Evolutionary conservation across 495 filamentous ascomycete species (phyloP).

Genomic region (Diplogelasinospora grovesii): DNA sequence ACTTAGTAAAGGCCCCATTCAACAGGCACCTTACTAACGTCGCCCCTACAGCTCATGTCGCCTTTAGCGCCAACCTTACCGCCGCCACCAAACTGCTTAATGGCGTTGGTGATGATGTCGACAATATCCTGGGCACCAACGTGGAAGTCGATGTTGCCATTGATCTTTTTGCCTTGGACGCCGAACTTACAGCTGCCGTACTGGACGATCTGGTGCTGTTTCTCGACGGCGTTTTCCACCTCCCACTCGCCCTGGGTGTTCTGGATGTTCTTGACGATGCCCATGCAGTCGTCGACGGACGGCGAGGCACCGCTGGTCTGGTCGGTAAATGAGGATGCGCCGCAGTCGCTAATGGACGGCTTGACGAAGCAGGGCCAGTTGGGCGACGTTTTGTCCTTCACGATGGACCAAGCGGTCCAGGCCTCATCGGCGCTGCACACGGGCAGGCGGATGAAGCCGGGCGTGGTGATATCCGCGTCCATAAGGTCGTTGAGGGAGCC

Average conservation of each 20-base stretch:
- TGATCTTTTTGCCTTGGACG: conserved; percentile 1
- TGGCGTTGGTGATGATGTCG: conserved; percentile 20
- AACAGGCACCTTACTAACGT: conserved; percentile 6
- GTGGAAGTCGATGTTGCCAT: conserved; percentile 11
- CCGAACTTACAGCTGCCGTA: conserved; percentile 11
- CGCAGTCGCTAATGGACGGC: conserved; percentile 17
- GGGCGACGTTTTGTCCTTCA: conserved; percentile 1
- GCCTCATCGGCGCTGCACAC: conserved; percentile 24
- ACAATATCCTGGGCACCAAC: conserved; percentile 24
- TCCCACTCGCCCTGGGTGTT: conserved; percentile 4
- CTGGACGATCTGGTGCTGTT: conserved; percentile 11
- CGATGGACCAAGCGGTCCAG: conserved; percentile 13
- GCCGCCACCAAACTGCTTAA: conserved; percentile 12
- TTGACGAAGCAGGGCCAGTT: conserved; percentile 25
- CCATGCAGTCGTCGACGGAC: conserved; percentile 20
- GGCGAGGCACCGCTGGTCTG: conserved; percentile 26
- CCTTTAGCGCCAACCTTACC: conserved; percentile 26
- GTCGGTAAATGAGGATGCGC: conserved; percentile 21
- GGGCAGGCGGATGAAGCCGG: conserved; percentile 27
- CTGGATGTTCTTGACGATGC: conserved; percentile 30
- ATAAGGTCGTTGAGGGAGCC: conserved; percentile 14
- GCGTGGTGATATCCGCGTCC: conserved; percentile 20
- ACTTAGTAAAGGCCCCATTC: conserved; percentile 19
- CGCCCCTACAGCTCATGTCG: conserved; percentile 19
- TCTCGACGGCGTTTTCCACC: conserved; percentile 2